phyloP scores from a whole-genome alignment of 345 rosid genomes.

The Boechera stricta region DNA sequence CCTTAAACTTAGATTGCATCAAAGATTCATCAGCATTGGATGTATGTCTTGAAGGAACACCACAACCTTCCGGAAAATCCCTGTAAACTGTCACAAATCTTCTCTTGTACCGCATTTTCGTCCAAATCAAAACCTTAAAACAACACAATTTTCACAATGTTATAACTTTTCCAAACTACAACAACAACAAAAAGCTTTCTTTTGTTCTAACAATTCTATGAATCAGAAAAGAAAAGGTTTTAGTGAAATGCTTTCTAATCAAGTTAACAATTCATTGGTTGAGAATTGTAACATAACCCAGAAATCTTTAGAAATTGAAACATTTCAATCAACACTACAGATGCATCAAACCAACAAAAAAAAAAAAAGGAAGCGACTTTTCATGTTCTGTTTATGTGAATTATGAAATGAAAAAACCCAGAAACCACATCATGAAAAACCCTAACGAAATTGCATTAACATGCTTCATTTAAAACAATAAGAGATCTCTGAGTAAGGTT shows the following conservation, averaged over 20 bases:
- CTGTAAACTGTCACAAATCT: neutral
- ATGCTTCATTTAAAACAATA: neutral
- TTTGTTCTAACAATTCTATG: no score
- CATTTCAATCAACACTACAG: neutral
- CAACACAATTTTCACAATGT: neutral
- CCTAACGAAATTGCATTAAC: neutral
- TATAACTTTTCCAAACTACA: neutral
- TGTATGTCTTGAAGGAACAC: conserved; percentile 1
- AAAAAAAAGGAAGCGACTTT: neutral
- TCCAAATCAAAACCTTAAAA: neutral
- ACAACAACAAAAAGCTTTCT: no score
- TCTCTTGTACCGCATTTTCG: conserved; percentile 18
- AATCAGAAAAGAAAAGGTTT: no score
- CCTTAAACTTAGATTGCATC: neutral
- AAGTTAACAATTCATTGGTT: neutral
- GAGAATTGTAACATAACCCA: neutral
- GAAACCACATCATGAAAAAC: neutral
- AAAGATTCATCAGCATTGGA: neutral
- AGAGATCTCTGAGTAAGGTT: neutral
- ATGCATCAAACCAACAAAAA: neutral
- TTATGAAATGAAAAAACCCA: neutral
- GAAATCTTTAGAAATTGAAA: neutral
- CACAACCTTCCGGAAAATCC: conserved; percentile 33
- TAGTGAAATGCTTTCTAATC: neutral
- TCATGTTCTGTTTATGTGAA: neutral